A percentile compares a stretch with the other conserved stretches of the same genome.
These are phyloP conservation scores for Globisporangium middletonii DNA, from an alignment of 352 stramenopile genomes.

Conservation along the genomic window DNA sequence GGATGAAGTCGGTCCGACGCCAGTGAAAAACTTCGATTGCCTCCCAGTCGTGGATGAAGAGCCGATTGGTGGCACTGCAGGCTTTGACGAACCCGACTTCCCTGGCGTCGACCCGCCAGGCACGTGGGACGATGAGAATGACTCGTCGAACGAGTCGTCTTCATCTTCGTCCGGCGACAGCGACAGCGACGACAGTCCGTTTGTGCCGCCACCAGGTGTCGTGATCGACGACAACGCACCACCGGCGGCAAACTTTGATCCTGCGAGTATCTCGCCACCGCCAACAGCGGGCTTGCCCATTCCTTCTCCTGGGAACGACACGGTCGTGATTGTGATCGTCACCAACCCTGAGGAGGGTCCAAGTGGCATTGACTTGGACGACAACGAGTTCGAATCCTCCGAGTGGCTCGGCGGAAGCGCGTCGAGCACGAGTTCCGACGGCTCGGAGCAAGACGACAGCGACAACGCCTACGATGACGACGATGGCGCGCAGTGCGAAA, in stretches of 20 bases:
- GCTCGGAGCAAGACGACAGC: not conserved
- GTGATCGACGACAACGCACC: slow-evolving; percentile 5
- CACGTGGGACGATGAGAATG: not conserved
- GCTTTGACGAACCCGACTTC: not conserved
- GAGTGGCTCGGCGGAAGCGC: not conserved
- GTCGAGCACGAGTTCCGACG: not conserved
- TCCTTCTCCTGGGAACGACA: not conserved
- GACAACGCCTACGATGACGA: not conserved
- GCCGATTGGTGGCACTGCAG: not conserved
- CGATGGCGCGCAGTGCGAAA: not conserved
- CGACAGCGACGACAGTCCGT: not conserved
- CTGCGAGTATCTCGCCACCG: not conserved
- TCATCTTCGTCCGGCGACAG: not conserved
- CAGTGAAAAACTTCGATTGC: not conserved
- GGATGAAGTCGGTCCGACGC: not conserved
- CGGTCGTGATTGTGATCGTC: not conserved
- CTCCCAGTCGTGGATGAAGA: not conserved
- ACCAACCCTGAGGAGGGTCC: not conserved
- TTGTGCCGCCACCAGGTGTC: not conserved
- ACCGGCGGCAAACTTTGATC: not conserved
- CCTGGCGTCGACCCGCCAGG: not conserved
- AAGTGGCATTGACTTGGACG: not conserved
- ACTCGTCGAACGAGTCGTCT: not conserved
- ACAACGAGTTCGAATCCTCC: not conserved
- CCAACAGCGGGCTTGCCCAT: not conserved